Evolutionary conservation across 1,284 basidiomycete genomes (phyloP).

Genomic region (Cutaneotrichosporon sp.): DNA sequence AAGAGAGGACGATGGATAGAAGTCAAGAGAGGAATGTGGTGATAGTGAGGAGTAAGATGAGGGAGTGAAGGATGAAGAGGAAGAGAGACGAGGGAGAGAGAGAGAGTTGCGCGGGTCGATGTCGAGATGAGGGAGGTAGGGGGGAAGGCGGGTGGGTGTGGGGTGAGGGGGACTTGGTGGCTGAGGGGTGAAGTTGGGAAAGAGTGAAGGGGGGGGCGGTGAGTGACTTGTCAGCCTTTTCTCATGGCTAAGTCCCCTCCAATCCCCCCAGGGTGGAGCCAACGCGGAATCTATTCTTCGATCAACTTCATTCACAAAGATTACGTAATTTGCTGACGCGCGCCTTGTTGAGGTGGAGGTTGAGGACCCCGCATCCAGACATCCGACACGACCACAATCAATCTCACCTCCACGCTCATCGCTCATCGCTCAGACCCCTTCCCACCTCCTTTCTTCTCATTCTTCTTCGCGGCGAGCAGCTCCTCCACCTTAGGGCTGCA

Average conservation of each 20-base stretch:
- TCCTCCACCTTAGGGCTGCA: not conserved
- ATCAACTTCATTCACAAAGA: not conserved
- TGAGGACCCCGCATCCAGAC: not conserved
- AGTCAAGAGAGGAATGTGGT: not conserved
- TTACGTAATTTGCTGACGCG: not conserved
- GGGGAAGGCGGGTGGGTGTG: not conserved
- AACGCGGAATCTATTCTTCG: not conserved
- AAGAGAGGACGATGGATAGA: not conserved
- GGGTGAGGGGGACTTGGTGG: not conserved
- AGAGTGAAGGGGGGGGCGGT: not conserved
- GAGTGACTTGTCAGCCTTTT: not conserved
- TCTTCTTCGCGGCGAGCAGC: not conserved
- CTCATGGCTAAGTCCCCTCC: slow-evolving; percentile 7
- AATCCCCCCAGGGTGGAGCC: not conserved
- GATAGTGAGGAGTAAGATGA: not conserved
- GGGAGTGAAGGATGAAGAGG: not conserved
- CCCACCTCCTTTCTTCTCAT: not conserved
- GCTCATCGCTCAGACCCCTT: not conserved
- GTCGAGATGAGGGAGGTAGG: not conserved
- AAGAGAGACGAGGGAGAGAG: not conserved
- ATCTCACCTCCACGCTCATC: not conserved
- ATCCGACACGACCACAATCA: not conserved
- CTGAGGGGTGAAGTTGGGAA: not conserved
- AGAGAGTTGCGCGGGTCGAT: not conserved
- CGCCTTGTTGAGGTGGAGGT: slow-evolving; percentile 1